These are phyloP conservation scores for Solidago caesia DNA, from an alignment of 129 eudicot genomes.

Conservation along the genomic window DNA sequence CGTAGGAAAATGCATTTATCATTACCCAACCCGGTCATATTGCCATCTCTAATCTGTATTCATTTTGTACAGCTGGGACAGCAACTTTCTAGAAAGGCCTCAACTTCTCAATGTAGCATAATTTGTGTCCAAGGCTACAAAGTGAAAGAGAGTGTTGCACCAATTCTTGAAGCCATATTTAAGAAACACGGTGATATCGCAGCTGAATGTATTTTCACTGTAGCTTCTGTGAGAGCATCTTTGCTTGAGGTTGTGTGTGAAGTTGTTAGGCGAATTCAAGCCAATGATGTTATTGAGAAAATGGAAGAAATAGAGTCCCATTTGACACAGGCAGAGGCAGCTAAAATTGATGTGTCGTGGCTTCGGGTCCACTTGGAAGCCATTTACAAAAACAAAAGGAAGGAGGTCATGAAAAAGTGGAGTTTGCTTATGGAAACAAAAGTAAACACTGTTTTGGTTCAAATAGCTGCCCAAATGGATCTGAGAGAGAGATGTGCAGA, in stretches of 20 bases:
- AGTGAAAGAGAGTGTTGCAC: background rate
- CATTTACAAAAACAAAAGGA: background rate
- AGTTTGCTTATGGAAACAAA: constrained; percentile 24
- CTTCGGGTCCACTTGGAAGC: constrained; percentile 17
- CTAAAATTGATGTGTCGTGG: constrained; percentile 33
- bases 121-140: background rate
- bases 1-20: background rate
- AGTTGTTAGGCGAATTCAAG: constrained; percentile 20
- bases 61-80: background rate
- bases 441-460: constrained; percentile 11
- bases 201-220: constrained; percentile 14
- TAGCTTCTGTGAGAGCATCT: constrained; percentile 24
- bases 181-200: constrained; percentile 31
- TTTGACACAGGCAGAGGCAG: constrained; percentile 24
- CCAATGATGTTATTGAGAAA: background rate
- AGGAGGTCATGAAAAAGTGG: constrained; percentile 5
- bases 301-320: constrained; percentile 23
- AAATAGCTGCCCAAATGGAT: constrained; percentile 34
- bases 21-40: background rate
- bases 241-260: constrained; percentile 32
- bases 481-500: constrained; percentile 27
- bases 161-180: constrained; percentile 3
- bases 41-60: background rate
- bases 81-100: background rate
- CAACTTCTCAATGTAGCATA: background rate